A percentile compares a stretch with the other conserved stretches of the same genome.
Conservation (phyloP, 2,329 filamentous ascomycete genomes). For the Claviceps monticola region DNA sequence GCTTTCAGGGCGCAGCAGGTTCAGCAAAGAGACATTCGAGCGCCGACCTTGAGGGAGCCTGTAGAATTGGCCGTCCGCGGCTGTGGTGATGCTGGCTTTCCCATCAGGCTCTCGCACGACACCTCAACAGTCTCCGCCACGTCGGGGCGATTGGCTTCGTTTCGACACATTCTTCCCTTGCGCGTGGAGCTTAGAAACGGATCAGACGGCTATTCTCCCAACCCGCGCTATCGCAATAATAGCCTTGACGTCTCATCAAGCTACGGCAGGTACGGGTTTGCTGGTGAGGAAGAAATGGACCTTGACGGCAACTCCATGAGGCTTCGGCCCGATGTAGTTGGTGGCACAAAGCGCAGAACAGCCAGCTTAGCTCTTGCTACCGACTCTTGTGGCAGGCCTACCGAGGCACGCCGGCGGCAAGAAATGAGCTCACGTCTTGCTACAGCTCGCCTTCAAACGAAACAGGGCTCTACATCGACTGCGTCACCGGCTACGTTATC, state of each 20-base stretch:
- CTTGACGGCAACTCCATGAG: slow-evolving; percentile 39
- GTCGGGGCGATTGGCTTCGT: slow-evolving; percentile 31
- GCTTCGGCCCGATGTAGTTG: slow-evolving; percentile 34
- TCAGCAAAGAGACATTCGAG: slow-evolving; percentile 21
- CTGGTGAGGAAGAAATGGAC: slow-evolving; percentile 28
- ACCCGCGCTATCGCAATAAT: slow-evolving; percentile 33
- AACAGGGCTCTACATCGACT: slow-evolving; percentile 24
- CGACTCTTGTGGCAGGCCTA: slow-evolving; percentile 20
- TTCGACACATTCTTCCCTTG: slow-evolving; percentile 27
- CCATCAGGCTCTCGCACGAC: slow-evolving; percentile 23
- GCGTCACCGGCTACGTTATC: slow-evolving; percentile 25
- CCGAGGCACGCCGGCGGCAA: slow-evolving; percentile 28
- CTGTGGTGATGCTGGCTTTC: slow-evolving; percentile 19
- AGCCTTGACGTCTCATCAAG: slow-evolving; percentile 37
- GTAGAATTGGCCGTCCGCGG: slow-evolving; percentile 30
- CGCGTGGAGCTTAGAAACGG: slow-evolving; percentile 28
- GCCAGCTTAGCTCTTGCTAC: slow-evolving; percentile 40
- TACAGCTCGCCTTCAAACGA: slow-evolving; percentile 33
- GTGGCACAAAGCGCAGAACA: slow-evolving; percentile 41
- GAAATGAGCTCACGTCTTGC: slow-evolving; percentile 38
- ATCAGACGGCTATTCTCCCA: slow-evolving; percentile 35
- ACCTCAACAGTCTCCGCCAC: slow-evolving; percentile 33
- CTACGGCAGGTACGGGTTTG: slow-evolving; percentile 29
- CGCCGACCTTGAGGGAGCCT: slow-evolving; percentile 28
- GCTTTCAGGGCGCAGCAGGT: slow-evolving; percentile 25